Percentiles rank a stretch among this genome's conserved stretches.
These are phyloP conservation scores for Colletotrichum eremochloae DNA, from an alignment of 2,329 filamentous ascomycete species.

Conservation along the genomic window DNA sequence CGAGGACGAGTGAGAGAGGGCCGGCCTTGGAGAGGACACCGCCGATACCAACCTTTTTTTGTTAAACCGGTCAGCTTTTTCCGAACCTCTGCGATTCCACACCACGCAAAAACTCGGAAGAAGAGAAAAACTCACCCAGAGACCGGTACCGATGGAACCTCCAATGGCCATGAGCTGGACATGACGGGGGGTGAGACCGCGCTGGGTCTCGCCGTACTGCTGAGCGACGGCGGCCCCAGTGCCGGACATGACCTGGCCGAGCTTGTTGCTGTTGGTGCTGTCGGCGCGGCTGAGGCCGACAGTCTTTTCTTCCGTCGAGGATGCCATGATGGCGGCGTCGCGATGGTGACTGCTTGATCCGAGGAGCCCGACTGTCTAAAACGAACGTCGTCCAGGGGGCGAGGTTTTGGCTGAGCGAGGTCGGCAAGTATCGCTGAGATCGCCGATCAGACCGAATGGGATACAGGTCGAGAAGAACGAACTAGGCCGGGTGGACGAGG, in stretches of 20 bases:
- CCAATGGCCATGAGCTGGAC: constrained; percentile 65
- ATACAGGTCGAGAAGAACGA: constrained; percentile 1
- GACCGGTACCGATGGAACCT: constrained; percentile 61
- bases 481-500: neutral
- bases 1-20: constrained; percentile 59
- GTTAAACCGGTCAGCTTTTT: neutral
- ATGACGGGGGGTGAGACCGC: constrained; percentile 55
- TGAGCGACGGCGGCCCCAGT: constrained; percentile 31
- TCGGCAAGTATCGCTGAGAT: constrained; percentile 21
- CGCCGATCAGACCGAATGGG: constrained; percentile 26
- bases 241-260: constrained; percentile 37
- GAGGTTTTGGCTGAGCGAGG: neutral
- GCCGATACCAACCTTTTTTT: constrained; percentile 56
- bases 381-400: constrained; percentile 7
- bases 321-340: constrained; percentile 31
- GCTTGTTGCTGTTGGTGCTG: constrained; percentile 39
- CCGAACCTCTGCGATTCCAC: neutral
- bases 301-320: constrained; percentile 37
- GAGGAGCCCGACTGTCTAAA: constrained; percentile 7
- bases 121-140: constrained; percentile 50
- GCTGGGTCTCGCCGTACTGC: constrained; percentile 51
- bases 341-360: neutral
- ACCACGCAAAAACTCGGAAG: too few species aligned
- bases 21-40: constrained; percentile 57
- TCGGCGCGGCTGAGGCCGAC: constrained; percentile 39